Percentiles rank a stretch among this genome's conserved stretches.
Conservation (phyloP, 768 basidiomycete species). For the Suillus weaverae region DNA sequence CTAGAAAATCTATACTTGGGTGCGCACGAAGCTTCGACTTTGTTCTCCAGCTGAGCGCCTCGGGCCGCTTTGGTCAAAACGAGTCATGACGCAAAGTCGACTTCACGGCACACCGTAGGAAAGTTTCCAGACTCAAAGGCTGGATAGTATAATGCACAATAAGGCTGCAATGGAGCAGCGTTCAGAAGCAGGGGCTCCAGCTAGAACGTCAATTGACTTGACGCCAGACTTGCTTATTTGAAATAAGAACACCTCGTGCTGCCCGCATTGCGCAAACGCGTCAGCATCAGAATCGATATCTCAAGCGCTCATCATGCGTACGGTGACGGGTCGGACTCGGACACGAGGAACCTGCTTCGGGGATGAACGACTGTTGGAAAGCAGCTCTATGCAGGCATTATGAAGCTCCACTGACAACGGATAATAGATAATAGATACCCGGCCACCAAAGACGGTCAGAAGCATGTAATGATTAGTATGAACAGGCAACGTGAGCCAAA, state of each 20-base stretch:
- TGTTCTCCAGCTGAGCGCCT: background rate
- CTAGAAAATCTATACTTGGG: slow-evolving; percentile 3
- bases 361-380: background rate
- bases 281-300: background rate
- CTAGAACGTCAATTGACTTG: background rate
- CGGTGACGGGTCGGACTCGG: background rate
- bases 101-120: too few species aligned
- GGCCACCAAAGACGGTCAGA: background rate
- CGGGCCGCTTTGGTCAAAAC: background rate
- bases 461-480: background rate
- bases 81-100: background rate
- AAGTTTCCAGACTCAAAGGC: too few species aligned
- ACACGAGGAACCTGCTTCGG: background rate
- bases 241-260: background rate
- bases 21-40: background rate
- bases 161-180: background rate
- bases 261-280: background rate
- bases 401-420: background rate
- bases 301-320: background rate
- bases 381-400: background rate
- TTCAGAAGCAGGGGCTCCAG: background rate
- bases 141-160: background rate
- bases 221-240: background rate
- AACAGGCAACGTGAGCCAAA: background rate
- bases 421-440: background rate